Percentiles rank a stretch among this genome's conserved stretches.
Conservation (phyloP, 768 basidiomycete species). For the Kwoniella dejecticola region DNA sequence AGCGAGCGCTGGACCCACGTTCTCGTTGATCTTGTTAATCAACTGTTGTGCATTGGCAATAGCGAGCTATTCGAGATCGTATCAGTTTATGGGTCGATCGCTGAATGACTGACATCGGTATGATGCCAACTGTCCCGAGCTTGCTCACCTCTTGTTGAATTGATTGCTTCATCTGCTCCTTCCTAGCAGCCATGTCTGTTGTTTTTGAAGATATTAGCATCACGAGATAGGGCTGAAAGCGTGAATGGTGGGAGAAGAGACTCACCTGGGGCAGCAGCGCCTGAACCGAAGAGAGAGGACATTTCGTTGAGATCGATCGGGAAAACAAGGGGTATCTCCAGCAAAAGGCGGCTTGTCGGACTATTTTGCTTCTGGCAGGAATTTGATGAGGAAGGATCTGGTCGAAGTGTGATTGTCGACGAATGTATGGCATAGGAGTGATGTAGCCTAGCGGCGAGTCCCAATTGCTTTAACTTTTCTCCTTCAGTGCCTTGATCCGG, state of each 20-base stretch:
- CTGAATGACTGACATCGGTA: too few species aligned
- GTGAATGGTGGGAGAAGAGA: neutral
- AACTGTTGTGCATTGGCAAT: slow-evolving; percentile 55
- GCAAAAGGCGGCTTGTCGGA: too few species aligned
- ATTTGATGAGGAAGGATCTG: too few species aligned
- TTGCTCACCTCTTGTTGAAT: slow-evolving; percentile 52
- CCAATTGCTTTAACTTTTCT: slow-evolving; percentile 3
- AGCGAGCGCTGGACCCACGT: slow-evolving; percentile 34
- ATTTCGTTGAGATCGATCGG: slow-evolving; percentile 13
- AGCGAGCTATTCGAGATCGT: slow-evolving; percentile 33
- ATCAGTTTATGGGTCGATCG: neutral
- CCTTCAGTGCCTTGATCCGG: neutral
- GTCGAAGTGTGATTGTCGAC: too few species aligned
- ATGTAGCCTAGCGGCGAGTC: neutral
- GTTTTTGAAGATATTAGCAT: too few species aligned
- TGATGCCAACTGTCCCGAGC: too few species aligned
- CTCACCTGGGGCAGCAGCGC: slow-evolving; percentile 14
- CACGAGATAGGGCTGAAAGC: too few species aligned
- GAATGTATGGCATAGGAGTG: too few species aligned
- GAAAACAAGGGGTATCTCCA: neutral
- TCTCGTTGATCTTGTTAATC: slow-evolving; percentile 56
- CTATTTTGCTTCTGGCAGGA: too few species aligned
- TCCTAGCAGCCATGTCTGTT: slow-evolving; percentile 51
- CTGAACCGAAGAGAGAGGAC: slow-evolving; percentile 39
- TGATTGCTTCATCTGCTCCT: slow-evolving; percentile 56